phyloP scores from a whole-genome alignment of 192 early-diverging fungal genomes.

The Coemansia erecta region DNA sequence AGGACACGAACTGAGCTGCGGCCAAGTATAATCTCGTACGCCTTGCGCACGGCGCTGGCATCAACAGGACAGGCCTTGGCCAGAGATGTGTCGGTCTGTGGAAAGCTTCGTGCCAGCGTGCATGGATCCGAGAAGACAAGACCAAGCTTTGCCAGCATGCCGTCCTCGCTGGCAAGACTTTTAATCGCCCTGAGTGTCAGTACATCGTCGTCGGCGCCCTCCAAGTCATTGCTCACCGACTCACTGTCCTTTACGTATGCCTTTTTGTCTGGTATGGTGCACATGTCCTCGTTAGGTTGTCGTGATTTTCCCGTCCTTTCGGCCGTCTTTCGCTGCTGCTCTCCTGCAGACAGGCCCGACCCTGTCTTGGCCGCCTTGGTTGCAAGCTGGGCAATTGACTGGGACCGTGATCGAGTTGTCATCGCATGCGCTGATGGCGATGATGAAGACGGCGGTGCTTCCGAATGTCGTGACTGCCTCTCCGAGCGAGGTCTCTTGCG shows the following conservation, averaged over 20 bases:
- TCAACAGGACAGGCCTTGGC: slow-evolving; percentile 46
- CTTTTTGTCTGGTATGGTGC: too few species aligned
- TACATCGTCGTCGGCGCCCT: slow-evolving; percentile 7
- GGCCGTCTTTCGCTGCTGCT: slow-evolving; percentile 1
- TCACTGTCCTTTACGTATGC: not conserved
- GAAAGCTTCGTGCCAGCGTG: slow-evolving; percentile 49
- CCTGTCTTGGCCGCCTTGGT: slow-evolving; percentile 11
- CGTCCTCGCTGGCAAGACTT: slow-evolving; percentile 21
- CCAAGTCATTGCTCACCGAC: not conserved
- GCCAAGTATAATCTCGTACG: slow-evolving; percentile 20
- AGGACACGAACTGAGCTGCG: slow-evolving; percentile 14
- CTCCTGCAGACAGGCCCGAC: not conserved
- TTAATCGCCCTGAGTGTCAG: slow-evolving; percentile 25
- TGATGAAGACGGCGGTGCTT: slow-evolving; percentile 6
- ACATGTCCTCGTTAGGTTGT: too few species aligned
- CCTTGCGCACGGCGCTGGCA: slow-evolving; percentile 29
- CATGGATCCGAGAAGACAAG: slow-evolving; percentile 45
- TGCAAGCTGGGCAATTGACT: slow-evolving; percentile 26
- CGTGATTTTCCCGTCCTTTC: not conserved
- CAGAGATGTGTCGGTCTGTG: slow-evolving; percentile 20
- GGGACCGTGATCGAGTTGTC: slow-evolving; percentile 45
- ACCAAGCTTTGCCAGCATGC: slow-evolving; percentile 30
- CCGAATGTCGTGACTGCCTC: slow-evolving; percentile 17
- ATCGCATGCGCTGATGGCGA: slow-evolving; percentile 18
- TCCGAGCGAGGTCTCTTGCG: slow-evolving; percentile 43